Base-by-base conservation (phyloP, 2,329 filamentous ascomycete genomes). In the Aspergillus proliferans region DNA sequence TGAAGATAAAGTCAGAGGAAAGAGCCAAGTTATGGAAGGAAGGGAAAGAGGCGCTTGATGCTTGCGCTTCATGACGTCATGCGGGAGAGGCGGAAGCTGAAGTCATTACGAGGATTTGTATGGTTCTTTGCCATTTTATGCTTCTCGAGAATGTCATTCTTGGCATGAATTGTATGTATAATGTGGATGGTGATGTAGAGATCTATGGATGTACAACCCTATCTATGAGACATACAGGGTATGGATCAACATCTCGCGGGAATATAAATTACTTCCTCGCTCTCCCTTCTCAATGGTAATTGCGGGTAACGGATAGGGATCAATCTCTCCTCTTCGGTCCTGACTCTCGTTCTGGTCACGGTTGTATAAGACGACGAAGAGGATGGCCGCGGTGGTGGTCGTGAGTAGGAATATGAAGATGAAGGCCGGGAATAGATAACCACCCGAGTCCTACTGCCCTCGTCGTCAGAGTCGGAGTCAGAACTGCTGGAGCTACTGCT, bases 11-110 rank as follows among this genome's bases (percentile, higher is more conserved):
- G 24, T 9, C 10, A 12, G 26, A 30, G 26, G 26, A 30, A 30
- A 30, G 26, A 30, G 26, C 9, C 9, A 12, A 30, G 26, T 30
- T 30, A 36, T 53, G 18, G 45, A 39, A 48, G 14, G 43, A 44
- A 9, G 28, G n/a, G 53, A 47, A 47, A 30, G 46, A 15, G 45
- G 43, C 10, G 30, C n/a, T 22, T 5, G 22, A 22, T 22, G 52
- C 48, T 53, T 51, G 49, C 47, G 55, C 48, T 33, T 9, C 43
- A 51, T 64, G 61, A 67, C 63, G 64, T 67, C 64, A 67, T 58
- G 59, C 58, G 58, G 54, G 54, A 58, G 28, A 43, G 21, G 45
- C 54, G 57, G 58, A 62, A 55, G 51, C 43, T 63, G 58, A 61
- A 55, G 52, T 61, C 60, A 61, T 62, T 30, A 30, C 10, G 26